Evolutionary conservation across 2,329 filamentous ascomycete genomes (phyloP).

Genomic region (Gnomoniopsis sp.): DNA sequence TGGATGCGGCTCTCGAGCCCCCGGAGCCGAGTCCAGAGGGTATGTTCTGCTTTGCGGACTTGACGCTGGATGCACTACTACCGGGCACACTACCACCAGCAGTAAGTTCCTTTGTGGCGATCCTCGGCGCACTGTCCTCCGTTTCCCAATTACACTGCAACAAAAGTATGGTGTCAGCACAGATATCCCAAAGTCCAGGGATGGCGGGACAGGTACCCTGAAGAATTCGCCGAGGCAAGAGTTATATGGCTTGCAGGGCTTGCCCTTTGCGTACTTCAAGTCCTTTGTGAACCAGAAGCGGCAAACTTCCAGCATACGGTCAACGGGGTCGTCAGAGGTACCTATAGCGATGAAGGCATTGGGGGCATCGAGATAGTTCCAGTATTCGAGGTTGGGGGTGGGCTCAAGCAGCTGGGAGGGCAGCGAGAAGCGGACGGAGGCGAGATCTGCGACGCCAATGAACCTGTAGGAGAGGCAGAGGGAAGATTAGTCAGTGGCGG

Average conservation of each 20-base stretch:
- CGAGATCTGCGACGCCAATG: slow-evolving; percentile 93
- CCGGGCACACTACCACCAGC: slow-evolving; percentile 28
- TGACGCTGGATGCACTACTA: slow-evolving; percentile 46
- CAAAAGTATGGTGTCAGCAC: slow-evolving; percentile 13
- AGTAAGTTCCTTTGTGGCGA: slow-evolving; percentile 47
- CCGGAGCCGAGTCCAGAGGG: slow-evolving; percentile 21
- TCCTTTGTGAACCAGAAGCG: slow-evolving; percentile 99
- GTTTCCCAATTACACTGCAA: slow-evolving; percentile 90
- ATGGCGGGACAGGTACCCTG: slow-evolving; percentile 56
- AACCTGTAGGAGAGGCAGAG: slow-evolving; percentile 57
- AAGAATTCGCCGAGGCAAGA: slow-evolving; percentile 97
- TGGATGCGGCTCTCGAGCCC: slow-evolving; percentile 44
- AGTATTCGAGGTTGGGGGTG: slow-evolving; percentile 96
- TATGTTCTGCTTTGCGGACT: slow-evolving; percentile 34
- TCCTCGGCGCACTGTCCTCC: slow-evolving; percentile 69
- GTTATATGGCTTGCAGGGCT: slow-evolving; percentile 98
- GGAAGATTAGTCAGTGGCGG: not conserved
- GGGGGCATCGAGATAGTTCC: slow-evolving; percentile 95
- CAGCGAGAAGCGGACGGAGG: slow-evolving; percentile 90
- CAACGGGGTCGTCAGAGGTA: slow-evolving; percentile 85
- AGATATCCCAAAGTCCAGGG: slow-evolving; percentile 5
- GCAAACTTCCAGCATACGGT: slow-evolving; percentile 90
- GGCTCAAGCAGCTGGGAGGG: slow-evolving; percentile 94
- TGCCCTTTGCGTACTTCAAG: slow-evolving; percentile 97
- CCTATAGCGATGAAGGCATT: slow-evolving; percentile 83